Base-by-base conservation (phyloP, 164 flowering plant species). In the Liriodendron chinense region DNA sequence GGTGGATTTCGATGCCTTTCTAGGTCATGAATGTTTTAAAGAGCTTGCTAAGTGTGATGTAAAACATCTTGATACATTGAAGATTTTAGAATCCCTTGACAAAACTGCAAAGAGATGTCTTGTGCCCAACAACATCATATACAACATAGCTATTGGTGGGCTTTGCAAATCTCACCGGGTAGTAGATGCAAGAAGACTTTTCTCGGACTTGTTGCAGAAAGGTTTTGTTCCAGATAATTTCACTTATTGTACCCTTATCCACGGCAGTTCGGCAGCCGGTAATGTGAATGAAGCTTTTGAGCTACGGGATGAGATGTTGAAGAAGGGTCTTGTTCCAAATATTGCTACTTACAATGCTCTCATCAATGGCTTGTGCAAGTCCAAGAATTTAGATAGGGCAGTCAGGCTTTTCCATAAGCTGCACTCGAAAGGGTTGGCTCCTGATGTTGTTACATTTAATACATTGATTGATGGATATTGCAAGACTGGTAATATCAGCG, bases 161-260 rank as follows among this genome's bases (percentile, higher is more conserved):
- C 83, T 92, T 21, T 91, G 96, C 87, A 90, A 86, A 79, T 82
- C 88, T 72, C 89, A 92, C 53, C 89, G 85, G 77, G 63, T 90
- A 75, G 84, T 73, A 57, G 89, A 85, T 76, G 94, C 97, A 50
- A 85, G 78, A 81, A 82, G 64, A 62, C 6, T 88, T 68, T 73
- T 92, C 61, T 72, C 79, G 9, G 66, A 75, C 56, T 82, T 92
- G 81, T 80, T 82, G 65, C 72, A 43, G 20, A 80, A 76, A 82
- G 91, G 93, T 26, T 94, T 94, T 79, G 47, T 70, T 71, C 97
- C 94, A 18, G 93, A 94, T 84, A 86, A 88, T 69, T 94, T 84
- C 76, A 89, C 97, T 25, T 94, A 94, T 69, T 82, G 90, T 72
- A 79, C 89, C 67, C 82, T 94, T 49, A 92, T 92, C 63, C 91